phyloP scores from a whole-genome alignment of 192 early-diverging fungal genomes.

The Backusella luteola region DNA sequence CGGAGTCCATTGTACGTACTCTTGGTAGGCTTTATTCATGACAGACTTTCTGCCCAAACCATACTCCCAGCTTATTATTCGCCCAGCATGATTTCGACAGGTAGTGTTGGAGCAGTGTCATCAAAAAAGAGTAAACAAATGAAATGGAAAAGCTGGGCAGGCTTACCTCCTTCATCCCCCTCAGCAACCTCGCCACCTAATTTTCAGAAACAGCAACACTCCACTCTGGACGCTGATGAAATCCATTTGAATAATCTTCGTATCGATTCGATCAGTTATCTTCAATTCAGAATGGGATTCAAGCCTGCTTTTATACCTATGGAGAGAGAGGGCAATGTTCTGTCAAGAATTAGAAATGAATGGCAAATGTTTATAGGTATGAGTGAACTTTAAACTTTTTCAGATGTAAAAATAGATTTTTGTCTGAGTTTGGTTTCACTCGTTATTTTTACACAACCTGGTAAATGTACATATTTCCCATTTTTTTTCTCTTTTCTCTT shows the following conservation, averaged over 20 bases:
- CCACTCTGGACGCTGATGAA: background rate
- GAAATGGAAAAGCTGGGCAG: constrained; percentile 51
- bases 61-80: constrained; percentile 1
- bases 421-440: constrained; percentile 7
- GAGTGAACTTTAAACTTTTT: background rate
- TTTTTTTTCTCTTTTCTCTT: background rate
- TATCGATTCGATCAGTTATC: constrained; percentile 4
- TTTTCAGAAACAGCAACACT: background rate
- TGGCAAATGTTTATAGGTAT: constrained; percentile 22
- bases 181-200: background rate
- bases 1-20: constrained; percentile 41
- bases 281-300: constrained; percentile 22
- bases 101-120: background rate
- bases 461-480: background rate
- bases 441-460: background rate
- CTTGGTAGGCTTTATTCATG: constrained; percentile 44
- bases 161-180: background rate
- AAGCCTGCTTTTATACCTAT: constrained; percentile 8
- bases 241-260: constrained; percentile 1
- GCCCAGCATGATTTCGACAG: background rate
- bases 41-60: constrained; percentile 23
- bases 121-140: background rate
- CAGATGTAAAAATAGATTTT: background rate
- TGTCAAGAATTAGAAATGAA: constrained; percentile 13
- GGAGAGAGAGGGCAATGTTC: constrained; percentile 8